A percentile compares a stretch with the other conserved stretches of the same genome.
Conservation (phyloP, 2,329 filamentous ascomycete species). For the Colletotrichum abscissum region DNA sequence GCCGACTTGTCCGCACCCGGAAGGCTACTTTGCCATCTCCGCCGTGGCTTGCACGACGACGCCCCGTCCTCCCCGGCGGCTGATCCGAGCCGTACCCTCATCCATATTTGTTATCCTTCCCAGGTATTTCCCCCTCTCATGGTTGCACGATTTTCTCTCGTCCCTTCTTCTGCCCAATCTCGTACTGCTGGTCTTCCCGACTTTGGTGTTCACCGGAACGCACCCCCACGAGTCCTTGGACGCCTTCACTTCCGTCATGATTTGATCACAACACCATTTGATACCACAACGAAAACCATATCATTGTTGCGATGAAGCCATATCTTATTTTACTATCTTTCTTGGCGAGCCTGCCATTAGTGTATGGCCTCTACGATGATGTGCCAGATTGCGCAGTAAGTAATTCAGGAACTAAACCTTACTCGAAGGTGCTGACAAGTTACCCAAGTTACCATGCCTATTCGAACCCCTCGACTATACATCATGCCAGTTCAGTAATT, state of each 20-base stretch:
- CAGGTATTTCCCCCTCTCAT: background rate
- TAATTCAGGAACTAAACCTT: background rate
- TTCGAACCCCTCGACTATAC: constrained; percentile 24
- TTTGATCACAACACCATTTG: background rate
- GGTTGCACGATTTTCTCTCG: background rate
- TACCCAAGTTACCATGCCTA: constrained; percentile 15
- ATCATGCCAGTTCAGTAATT: constrained; percentile 9
- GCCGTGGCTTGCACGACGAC: constrained; percentile 27
- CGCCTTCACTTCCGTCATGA: constrained; percentile 4
- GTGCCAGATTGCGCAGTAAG: constrained; percentile 30
- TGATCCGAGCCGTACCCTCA: background rate
- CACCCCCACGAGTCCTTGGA: background rate
- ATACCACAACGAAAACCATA: background rate
- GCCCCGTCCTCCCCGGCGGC: constrained; percentile 7
- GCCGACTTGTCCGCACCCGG: constrained; percentile 24
- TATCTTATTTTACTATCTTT: background rate
- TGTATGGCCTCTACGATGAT: constrained; percentile 23
- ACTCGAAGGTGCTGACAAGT: too few species aligned
- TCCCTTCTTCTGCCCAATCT: background rate
- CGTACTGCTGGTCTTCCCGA: background rate
- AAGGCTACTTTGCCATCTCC: constrained; percentile 17
- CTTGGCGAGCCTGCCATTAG: constrained; percentile 7
- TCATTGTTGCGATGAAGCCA: constrained; percentile 9
- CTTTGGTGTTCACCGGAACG: background rate
- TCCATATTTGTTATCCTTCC: constrained; percentile 8